Evolutionary conservation across 2,329 filamentous ascomycete species (phyloP), one percentile per base, ranked within the genome.

Genomic region (Microdochium bolleyi): DNA sequence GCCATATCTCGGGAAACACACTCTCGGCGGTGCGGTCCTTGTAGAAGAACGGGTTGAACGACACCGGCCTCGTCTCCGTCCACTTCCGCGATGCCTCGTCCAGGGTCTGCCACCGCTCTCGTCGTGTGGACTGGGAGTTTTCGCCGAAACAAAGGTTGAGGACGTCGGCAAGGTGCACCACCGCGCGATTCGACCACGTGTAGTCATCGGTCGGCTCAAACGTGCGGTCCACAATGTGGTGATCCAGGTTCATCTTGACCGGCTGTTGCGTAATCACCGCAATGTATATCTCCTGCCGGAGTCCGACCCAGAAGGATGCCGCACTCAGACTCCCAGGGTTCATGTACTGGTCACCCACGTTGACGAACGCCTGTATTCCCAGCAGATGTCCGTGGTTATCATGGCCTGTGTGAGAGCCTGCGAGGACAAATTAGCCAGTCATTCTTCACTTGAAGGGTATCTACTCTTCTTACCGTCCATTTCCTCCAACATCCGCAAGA

Each of bases 121-220:
- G 16, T 13, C 19, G 16, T 46, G 51, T 64, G 56, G 53, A 67
- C 56, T 60, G 62, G 57, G 66, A 62, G 16, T 59, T 62, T 16
- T 73, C 67, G 2, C 75, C 73, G 57, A 84, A 85, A 61, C 83
- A 86, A 58, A 77, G 84, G 55, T 83, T 80, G 16, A 86, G 66
- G 1, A 85, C 79, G 55, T 84, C 80, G n/a, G 81, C 81, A 52
- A 81, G 82, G 58, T 83, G 78, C 2, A 82, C 74, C 0, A 86
- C 74, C 16, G 82, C 78, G 16, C 81, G 73, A 61, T 85, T 84
- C 2, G 81, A 77, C 80, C 80, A 84, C 1, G 71, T 71, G 54
- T 75, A 76, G 55, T 83, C 80, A 46, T 74, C 73, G 0, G 73
- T 70, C 0, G 71, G 65, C 2, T 70, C 66, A 10, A 79, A 70